Base-by-base conservation (phyloP, 75 land plant genomes). In the Picea glauca region DNA sequence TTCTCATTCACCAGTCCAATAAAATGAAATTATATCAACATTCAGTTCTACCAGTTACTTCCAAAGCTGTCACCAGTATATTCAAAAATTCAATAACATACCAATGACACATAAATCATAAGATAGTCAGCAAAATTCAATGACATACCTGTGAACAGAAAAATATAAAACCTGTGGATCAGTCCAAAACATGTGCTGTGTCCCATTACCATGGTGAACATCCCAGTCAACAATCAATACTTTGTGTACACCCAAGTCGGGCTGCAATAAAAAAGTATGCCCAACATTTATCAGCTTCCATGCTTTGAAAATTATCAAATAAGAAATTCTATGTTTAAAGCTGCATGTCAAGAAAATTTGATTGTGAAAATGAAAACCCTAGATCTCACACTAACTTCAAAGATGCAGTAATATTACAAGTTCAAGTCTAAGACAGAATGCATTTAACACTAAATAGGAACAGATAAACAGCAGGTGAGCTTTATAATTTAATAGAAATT, bases 171-270 rank as follows among this genome's bases (percentile, higher is more conserved):
- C 96, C 26, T 91, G 87, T 77, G 93, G 87, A 84, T 95, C 98
- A 20, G 85, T 84, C 89, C 91, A 95, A 78, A 95, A 95, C 88
- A 88, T 93, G 32, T 93, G 88, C 77, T 95, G 98, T 20, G 98
- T 95, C 43, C 92, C 96, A 86, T 95, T 95, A 12, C 98, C 98
- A 87, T 95, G 98, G 81, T 95, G 98, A 23, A 95, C 93, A 86
- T 92, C 94, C 94, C 96, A 83, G 76, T 86, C 89, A 60, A 87
- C 98, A 77, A 95, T 93, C 76, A 95, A 78, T 15, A 95, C 85
- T 78, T 88, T 95, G 20, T 81, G 76, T 13, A 94, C 81, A 38
- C 95, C 95, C 31, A 89, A 75, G 31, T 85, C 91, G 67, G 83
- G 83, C 94, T 94, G 83, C 56, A 85, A 58, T 18, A 80, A 79